Evolutionary conservation across 2,329 filamentous ascomycete species (phyloP).

Genomic region (Gaeumannomyces sp.): DNA sequence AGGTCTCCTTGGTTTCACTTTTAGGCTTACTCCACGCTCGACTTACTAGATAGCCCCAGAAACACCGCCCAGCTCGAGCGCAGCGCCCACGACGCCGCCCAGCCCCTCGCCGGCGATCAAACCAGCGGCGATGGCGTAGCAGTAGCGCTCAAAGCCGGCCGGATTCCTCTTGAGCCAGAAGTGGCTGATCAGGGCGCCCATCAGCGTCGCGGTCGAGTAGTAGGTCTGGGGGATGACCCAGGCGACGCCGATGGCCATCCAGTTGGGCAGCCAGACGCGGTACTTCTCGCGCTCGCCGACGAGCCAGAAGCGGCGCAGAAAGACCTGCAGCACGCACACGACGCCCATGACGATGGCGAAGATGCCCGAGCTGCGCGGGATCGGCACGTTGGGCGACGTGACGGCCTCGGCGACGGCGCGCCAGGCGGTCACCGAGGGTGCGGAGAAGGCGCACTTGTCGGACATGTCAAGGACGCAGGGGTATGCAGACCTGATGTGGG

Average conservation of each 20-base stretch:
- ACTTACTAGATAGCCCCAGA: neutral
- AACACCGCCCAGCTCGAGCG: constrained; percentile 26
- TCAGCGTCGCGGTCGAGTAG: constrained; percentile 51
- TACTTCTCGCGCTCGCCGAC: constrained; percentile 47
- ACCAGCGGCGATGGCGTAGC: constrained; percentile 54
- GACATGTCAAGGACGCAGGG: constrained; percentile 41
- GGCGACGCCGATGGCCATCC: constrained; percentile 55
- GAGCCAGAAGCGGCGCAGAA: constrained; percentile 49
- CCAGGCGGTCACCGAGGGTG: constrained; percentile 44
- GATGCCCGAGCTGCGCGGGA: constrained; percentile 47
- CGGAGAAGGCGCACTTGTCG: constrained; percentile 39
- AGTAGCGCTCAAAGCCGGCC: constrained; percentile 47
- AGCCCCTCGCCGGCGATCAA: constrained; percentile 58
- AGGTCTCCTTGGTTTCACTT: too few relatives aligned
- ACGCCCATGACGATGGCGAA: constrained; percentile 50
- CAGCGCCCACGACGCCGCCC: constrained; percentile 54
- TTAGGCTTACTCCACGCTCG: too few relatives aligned
- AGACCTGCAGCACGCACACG: constrained; percentile 42
- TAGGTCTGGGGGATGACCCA: constrained; percentile 52
- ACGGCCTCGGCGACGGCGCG: constrained; percentile 46
- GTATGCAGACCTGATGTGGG: constrained; percentile 32
- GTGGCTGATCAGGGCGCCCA: constrained; percentile 46
- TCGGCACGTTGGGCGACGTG: constrained; percentile 48
- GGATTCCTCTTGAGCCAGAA: constrained; percentile 48
- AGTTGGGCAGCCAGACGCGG: constrained; percentile 53